These are phyloP conservation scores for Mycena amicta DNA, from an alignment of 768 basidiomycete genomes.

Conservation along the genomic window DNA sequence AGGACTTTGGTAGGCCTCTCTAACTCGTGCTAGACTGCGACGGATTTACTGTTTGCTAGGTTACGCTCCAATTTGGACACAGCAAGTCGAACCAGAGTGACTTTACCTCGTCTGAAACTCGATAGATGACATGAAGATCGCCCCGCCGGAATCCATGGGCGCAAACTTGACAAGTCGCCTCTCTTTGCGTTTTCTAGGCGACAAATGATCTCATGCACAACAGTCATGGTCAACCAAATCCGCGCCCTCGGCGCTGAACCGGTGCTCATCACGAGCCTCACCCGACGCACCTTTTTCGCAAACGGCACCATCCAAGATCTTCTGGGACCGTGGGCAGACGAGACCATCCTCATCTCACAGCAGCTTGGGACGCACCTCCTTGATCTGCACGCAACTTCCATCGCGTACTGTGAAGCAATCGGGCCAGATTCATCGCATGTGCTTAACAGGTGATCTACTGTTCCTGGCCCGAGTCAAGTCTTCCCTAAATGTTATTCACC, in stretches of 20 bases:
- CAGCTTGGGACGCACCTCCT: slow-evolving; percentile 41
- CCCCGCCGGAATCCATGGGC: slow-evolving; percentile 41
- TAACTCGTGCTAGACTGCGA: no score
- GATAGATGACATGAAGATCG: slow-evolving; percentile 39
- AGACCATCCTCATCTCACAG: slow-evolving; percentile 37
- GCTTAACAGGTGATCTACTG: no score
- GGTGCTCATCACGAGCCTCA: slow-evolving; percentile 44
- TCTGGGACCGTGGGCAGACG: slow-evolving; percentile 42
- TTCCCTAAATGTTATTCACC: background rate
- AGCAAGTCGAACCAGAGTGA: slow-evolving; percentile 17
- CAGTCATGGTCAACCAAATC: slow-evolving; percentile 39
- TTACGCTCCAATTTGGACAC: slow-evolving; percentile 48
- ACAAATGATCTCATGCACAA: no score
- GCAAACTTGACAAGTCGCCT: slow-evolving; percentile 35
- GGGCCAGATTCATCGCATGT: slow-evolving; percentile 42
- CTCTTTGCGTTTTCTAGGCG: no score
- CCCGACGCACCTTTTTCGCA: slow-evolving; percentile 38
- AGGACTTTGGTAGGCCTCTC: no score
- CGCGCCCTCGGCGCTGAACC: slow-evolving; percentile 40
- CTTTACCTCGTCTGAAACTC: background rate
- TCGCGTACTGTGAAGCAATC: slow-evolving; percentile 42
- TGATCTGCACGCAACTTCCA: slow-evolving; percentile 41
- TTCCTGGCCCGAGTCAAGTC: background rate
- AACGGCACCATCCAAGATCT: slow-evolving; percentile 40
- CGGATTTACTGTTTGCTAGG: no score